A percentile compares a stretch with the other conserved stretches of the same genome.
Evolutionary conservation across 345 rosid genomes (phyloP).

Genomic region (Eucalyptus victrix): DNA sequence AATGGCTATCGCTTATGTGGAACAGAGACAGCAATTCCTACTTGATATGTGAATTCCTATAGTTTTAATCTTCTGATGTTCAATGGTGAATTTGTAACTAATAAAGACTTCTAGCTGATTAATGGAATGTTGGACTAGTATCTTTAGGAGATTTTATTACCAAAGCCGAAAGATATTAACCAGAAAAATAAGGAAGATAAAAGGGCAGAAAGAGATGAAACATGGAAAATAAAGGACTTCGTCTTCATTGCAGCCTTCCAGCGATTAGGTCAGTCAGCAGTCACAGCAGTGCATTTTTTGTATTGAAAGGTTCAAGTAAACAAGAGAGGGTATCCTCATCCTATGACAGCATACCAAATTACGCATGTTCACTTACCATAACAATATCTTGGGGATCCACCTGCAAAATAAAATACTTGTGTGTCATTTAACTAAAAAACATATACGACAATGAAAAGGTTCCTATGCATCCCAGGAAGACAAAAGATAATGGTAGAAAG

Average conservation of each 20-base stretch:
- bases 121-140: neutral
- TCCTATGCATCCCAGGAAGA: neutral
- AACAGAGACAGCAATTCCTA: neutral
- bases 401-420: slow-evolving; percentile 23
- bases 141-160: neutral
- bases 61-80: neutral
- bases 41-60: neutral
- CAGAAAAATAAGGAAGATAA: neutral
- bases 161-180: neutral
- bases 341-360: neutral
- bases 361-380: slow-evolving; percentile 40
- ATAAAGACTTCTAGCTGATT: neutral
- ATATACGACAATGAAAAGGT: neutral
- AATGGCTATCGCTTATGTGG: neutral
- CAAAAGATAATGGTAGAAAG: neutral
- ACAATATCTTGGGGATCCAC: slow-evolving; percentile 99
- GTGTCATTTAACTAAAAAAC: neutral
- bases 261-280: neutral
- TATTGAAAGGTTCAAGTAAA: neutral
- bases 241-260: neutral
- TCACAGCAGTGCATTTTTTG: neutral
- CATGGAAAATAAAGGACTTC: neutral
- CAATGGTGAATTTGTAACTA: neutral
- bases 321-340: neutral
- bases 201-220: neutral